A percentile compares a stretch with the other conserved stretches of the same genome.
Conservation (phyloP, 768 basidiomycete species). For the Collybia mongolica region DNA sequence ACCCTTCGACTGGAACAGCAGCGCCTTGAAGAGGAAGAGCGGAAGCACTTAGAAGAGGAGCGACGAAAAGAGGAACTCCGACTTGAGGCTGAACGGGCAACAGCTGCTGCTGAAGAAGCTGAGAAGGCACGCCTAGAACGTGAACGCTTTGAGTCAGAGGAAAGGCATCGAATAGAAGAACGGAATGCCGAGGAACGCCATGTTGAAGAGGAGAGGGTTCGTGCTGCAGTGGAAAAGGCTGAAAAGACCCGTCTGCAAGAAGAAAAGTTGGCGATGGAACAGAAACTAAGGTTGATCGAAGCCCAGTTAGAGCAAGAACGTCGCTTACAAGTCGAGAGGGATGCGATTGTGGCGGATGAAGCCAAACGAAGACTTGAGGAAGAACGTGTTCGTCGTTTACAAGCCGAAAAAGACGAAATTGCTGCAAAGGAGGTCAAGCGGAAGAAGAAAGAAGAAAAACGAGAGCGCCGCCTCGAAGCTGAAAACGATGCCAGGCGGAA, state of each 20-base stretch:
- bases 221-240: slow-evolving; percentile 28
- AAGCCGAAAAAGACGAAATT: slow-evolving; percentile 14
- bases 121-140: slow-evolving; percentile 17
- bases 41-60: slow-evolving; percentile 20
- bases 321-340: slow-evolving; percentile 23
- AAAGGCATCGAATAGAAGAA: slow-evolving; percentile 25
- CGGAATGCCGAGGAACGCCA: slow-evolving; percentile 19
- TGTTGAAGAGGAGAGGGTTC: slow-evolving; percentile 18
- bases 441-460: background rate
- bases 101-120: slow-evolving; percentile 17
- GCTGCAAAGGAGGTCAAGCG: slow-evolving; percentile 7
- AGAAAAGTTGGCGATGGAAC: slow-evolving; percentile 30
- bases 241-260: slow-evolving; percentile 29
- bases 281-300: slow-evolving; percentile 30
- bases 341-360: slow-evolving; percentile 18
- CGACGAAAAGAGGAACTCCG: slow-evolving; percentile 17
- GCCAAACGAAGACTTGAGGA: slow-evolving; percentile 16
- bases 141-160: slow-evolving; percentile 18
- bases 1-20: slow-evolving; percentile 31
- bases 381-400: slow-evolving; percentile 9
- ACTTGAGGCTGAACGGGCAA: slow-evolving; percentile 21
- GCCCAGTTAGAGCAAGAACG: slow-evolving; percentile 31
- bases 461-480: slow-evolving; percentile 20
- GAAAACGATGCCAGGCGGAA: slow-evolving; percentile 16
- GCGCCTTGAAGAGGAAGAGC: slow-evolving; percentile 25